Percentiles rank a stretch among this genome's conserved stretches.
These are phyloP conservation scores for Vaucheria bursata DNA, from an alignment of 352 stramenopile genomes.

Conservation along the genomic window DNA sequence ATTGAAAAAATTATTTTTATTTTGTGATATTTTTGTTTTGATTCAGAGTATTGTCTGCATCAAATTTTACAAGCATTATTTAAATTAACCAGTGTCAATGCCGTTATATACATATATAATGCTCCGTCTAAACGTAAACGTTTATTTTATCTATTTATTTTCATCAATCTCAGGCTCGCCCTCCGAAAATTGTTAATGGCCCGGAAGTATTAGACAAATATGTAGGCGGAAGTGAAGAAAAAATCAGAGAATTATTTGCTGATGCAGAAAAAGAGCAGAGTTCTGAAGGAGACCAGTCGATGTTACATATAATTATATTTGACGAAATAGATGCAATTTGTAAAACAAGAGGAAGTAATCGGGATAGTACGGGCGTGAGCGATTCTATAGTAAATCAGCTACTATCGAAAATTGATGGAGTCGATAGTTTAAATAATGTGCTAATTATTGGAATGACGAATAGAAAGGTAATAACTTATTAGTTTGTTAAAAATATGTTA, in stretches of 20 bases:
- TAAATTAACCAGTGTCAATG: too few relatives aligned
- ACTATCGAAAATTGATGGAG: slow-evolving; percentile 97
- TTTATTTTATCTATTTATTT: too few relatives aligned
- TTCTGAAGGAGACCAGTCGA: slow-evolving; percentile 81
- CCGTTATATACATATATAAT: too few relatives aligned
- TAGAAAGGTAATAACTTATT: slow-evolving; percentile 91
- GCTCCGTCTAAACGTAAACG: too few relatives aligned
- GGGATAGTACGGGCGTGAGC: slow-evolving; percentile 85
- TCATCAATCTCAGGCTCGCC: too few relatives aligned
- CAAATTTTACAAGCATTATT: too few relatives aligned
- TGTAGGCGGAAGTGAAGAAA: slow-evolving; percentile 94
- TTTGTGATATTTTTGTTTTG: too few relatives aligned
- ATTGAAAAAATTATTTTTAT: too few relatives aligned
- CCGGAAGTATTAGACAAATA: slow-evolving; percentile 99
- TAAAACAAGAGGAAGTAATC: slow-evolving; percentile 77
- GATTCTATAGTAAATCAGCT: slow-evolving; percentile 99
- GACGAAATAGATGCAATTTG: slow-evolving; percentile 99
- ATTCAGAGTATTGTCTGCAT: too few relatives aligned
- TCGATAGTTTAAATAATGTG: slow-evolving; percentile 98
- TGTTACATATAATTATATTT: slow-evolving; percentile 99
- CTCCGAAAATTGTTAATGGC: slow-evolving; percentile 95
- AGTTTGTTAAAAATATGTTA: too few relatives aligned
- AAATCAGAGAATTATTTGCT: slow-evolving; percentile 94
- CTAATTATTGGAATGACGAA: slow-evolving; percentile 99
- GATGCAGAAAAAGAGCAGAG: slow-evolving; percentile 72